Base-by-base conservation (phyloP, 768 basidiomycete genomes). In the Tricholoma furcatifolium region DNA sequence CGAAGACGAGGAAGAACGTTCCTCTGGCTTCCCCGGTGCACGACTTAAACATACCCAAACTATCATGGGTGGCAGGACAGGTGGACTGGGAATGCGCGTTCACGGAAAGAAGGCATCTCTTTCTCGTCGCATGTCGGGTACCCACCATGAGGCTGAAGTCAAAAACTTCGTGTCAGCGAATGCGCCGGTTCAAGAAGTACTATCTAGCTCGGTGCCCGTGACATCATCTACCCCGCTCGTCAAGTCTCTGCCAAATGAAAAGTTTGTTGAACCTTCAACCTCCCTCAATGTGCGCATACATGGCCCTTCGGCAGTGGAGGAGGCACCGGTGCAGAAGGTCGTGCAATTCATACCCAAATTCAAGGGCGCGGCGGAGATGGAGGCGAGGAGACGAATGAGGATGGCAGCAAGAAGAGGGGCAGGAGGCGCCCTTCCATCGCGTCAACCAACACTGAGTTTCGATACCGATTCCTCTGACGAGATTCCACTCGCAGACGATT, bases 351-450 rank as follows among this genome's bases (percentile, higher is more conserved):
- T 88, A 21, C 91, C 91, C 15, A 85, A 81, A 46, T 92, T 93
- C 71, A 88, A 84, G 58, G 85, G 88, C 7, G 86, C 87, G 0
- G 90, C 82, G n/a, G 89, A 93, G 65, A 92, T 92, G 90, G 91
- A 91, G 57, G 82, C 78, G 4, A 74, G 90, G 14, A 70, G 91
- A 21, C 77, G 78, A 50, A 67, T 78, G 36, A 77, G 91, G 11
- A 81, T 93, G 74, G 81, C 80, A 36, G 85, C 85, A 4, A 80
- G 87, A 11, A 70, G 77, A 54, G 77, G 65, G n/a, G 73, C 73
- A 9, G 67, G 63, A 17, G 70, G 67, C 2, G 62, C 72, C 3
- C 61, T 64, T 31, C 69, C 67, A n/a, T 58, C 67, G n/a, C 64
- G 68, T 4, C 62, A 67, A n/a, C 64, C 69, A 20, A 63, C 64